Conservation (phyloP, 83 land plant genomes). For the Diphasiastrum complanatum region DNA sequence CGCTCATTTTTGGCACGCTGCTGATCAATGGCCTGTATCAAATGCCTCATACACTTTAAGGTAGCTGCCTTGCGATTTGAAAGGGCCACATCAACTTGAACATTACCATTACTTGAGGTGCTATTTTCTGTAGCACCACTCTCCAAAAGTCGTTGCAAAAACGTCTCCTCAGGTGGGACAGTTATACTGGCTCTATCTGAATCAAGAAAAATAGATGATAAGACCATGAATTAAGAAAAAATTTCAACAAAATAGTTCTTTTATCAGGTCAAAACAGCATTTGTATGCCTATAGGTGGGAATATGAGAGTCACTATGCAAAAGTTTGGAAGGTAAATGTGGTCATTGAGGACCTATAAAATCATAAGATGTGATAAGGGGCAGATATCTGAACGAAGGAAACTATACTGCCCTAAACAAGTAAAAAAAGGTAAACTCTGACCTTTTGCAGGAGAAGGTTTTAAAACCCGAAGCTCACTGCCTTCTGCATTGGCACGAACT, state of each 20-base stretch:
- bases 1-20: slow-evolving; percentile 49
- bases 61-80: slow-evolving; percentile 27
- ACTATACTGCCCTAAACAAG: too few species aligned
- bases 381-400: too few species aligned
- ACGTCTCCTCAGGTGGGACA: slow-evolving; percentile 29
- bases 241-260: too few species aligned
- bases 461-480: background rate
- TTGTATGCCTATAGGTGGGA: too few species aligned
- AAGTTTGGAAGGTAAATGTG: background rate
- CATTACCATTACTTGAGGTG: slow-evolving; percentile 17
- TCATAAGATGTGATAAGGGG: too few species aligned
- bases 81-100: slow-evolving; percentile 42
- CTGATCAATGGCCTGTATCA: slow-evolving; percentile 44
- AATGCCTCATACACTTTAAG: slow-evolving; percentile 29
- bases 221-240: too few species aligned
- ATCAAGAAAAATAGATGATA: too few species aligned
- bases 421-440: background rate
- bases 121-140: slow-evolving; percentile 60
- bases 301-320: too few species aligned
- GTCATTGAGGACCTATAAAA: background rate
- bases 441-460: background rate
- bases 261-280: too few species aligned
- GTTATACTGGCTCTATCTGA: slow-evolving; percentile 26
- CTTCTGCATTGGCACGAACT: background rate
- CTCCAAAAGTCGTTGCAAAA: slow-evolving; percentile 46